Percentiles rank a stretch among this genome's conserved stretches.
Conservation (phyloP, 129 eudicot species). For the carrot (Daucus carota) region DNA sequence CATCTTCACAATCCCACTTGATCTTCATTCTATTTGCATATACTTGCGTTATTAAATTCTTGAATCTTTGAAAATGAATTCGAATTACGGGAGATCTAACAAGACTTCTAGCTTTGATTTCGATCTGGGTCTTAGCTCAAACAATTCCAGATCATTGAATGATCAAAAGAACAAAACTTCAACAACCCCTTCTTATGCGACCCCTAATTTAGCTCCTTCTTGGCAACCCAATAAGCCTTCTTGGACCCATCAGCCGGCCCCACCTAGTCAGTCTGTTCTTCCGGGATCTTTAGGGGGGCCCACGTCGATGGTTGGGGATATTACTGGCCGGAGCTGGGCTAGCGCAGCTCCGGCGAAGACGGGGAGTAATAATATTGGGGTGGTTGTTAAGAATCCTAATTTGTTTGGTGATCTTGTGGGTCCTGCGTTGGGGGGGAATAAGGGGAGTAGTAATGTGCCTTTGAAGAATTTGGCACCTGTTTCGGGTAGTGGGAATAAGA, state of each 20-base stretch:
- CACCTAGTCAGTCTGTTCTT: constrained; percentile 25
- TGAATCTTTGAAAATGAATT: constrained; percentile 41
- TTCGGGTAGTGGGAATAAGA: constrained; percentile 13
- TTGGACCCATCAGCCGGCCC: constrained; percentile 77
- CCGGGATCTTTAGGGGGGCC: constrained; percentile 51
- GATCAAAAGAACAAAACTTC: constrained; percentile 46
- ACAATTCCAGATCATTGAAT: constrained; percentile 46
- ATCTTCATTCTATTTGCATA: not conserved
- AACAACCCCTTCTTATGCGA: constrained; percentile 18
- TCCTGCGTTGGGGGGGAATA: constrained; percentile 57
- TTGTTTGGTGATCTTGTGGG: constrained; percentile 84
- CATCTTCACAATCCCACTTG: no score
- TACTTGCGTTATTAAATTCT: not conserved
- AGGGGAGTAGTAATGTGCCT: constrained; percentile 53
- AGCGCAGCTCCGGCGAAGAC: constrained; percentile 25
- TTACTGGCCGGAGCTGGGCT: constrained; percentile 73
- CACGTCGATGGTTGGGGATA: constrained; percentile 89
- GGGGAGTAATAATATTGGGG: constrained; percentile 29
- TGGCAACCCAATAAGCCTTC: constrained; percentile 66
- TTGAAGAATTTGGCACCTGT: constrained; percentile 50
- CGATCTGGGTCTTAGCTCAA: constrained; percentile 76
- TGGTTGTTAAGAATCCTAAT: constrained; percentile 65
- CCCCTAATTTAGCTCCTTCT: constrained; percentile 27
- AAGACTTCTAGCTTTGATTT: constrained; percentile 60
- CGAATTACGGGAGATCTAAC: constrained; percentile 62